phyloP scores from a whole-genome alignment of 169 alveolate genomes.

The Plasmodium adleri region DNA sequence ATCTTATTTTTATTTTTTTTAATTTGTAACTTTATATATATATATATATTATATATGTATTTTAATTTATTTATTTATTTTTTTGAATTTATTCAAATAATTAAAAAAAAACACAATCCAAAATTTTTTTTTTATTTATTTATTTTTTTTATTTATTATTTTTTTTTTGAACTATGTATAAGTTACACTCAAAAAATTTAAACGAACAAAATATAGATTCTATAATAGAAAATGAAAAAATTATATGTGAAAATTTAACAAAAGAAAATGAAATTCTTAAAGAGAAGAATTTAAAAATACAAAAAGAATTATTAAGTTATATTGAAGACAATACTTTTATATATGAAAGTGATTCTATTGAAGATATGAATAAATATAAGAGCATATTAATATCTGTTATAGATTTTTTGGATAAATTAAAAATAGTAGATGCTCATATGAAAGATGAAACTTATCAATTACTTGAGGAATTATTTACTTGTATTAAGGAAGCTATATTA shows the following conservation, averaged over 20 bases:
- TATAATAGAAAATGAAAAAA: conserved; percentile 33
- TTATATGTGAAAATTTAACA: conserved; percentile 14
- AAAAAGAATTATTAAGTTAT: conserved; percentile 18
- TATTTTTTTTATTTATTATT: too few relatives aligned
- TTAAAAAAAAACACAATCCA: background rate
- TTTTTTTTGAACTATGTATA: conserved; percentile 11
- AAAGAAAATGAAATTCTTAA: conserved; percentile 48
- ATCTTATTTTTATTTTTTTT: background rate
- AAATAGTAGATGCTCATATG: conserved; percentile 30
- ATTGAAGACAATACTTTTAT: conserved; percentile 27
- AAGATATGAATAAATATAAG: conserved; percentile 35
- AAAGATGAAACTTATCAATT: conserved; percentile 17
- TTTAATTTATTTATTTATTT: too few relatives aligned
- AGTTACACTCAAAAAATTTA: conserved; percentile 40
- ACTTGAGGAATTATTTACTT: conserved; percentile 34
- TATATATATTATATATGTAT: background rate
- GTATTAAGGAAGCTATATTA: conserved; percentile 53
- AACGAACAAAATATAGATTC: conserved; percentile 36
- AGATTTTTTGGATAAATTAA: conserved; percentile 43
- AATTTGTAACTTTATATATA: background rate
- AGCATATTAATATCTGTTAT: conserved; percentile 14
- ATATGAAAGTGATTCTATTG: conserved; percentile 24
- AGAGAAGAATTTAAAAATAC: conserved; percentile 49
- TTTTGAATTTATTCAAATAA: background rate
- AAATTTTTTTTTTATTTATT: background rate